Base-by-base conservation (phyloP, 2,329 filamentous ascomycete genomes). In the Botrytis cinerea region DNA sequence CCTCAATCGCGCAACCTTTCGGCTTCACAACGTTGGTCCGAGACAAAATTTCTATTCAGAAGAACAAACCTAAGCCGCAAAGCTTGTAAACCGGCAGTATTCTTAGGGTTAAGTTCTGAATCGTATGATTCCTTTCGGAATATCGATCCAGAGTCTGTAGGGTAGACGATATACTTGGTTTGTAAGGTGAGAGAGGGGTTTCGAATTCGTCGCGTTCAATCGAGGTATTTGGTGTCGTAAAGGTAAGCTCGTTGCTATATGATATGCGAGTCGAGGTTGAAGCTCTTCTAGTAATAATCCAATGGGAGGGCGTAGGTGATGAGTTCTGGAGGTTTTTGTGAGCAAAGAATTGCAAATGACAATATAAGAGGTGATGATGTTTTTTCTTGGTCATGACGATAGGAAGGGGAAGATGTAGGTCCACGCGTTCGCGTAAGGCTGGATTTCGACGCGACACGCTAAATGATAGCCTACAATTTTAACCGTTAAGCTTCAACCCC, bases 31-130 rank as follows among this genome's bases (percentile, higher is more conserved):
- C 75, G 73, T 76, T 73, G 75, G 73, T 76, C 66, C 67, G 75
- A 76, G 75, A 73, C 70, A 74, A 74, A 77, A 74, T 45, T 81
- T 84, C 83, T 94, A 94, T 82, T 95, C 89, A 87, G 87, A 85
- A 85, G 85, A 84, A 87, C 84, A 87, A 83, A 92, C 91, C 88
- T 84, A 85, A 83, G 87, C 86, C 89, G 89, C 90, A 92, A 94
- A 80, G 87, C 92, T 93, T 81, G 89, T 43, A 8, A 90, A 72
- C 93, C 92, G 92, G 90, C 85, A 83, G 81, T 85, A 83, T 85
- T 85, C 88, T 92, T 97, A 97, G 95, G 95, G 95, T 97, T 97
- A 97, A 95, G 93, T 95, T 95, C 93, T 93, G 90, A 91, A 84
- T 85, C 84, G 85, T 86, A 86, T 89, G 86, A 89, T 90, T 89